These are phyloP conservation scores for Lentinula raphanica DNA, from an alignment of 768 basidiomycete genomes.

Conservation along the genomic window DNA sequence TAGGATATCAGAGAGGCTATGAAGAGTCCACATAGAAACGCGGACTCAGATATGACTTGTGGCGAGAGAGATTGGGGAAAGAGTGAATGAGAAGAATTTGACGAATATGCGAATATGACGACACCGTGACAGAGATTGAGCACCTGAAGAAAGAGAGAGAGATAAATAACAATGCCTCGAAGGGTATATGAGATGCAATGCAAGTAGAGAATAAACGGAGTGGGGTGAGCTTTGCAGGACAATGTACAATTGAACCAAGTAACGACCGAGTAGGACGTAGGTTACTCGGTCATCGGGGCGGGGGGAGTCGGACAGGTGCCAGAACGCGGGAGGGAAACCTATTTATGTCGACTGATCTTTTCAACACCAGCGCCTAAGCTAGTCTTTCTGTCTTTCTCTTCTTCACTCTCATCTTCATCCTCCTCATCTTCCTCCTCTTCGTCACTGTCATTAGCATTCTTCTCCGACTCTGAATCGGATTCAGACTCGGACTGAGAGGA, in stretches of 20 bases:
- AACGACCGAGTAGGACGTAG: background rate
- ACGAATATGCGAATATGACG: no score
- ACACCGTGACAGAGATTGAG: background rate
- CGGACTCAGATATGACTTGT: no score
- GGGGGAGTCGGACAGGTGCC: background rate
- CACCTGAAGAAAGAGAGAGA: background rate
- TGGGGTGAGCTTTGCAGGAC: background rate
- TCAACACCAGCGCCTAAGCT: constrained; percentile 29
- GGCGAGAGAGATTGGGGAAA: no score
- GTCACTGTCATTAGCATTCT: constrained; percentile 9
- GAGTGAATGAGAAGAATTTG: no score
- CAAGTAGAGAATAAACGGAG: background rate
- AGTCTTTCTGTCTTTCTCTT: constrained; percentile 20
- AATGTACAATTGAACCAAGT: no score
- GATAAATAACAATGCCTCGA: background rate
- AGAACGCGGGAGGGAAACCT: background rate
- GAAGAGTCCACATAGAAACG: no score
- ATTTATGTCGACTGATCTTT: constrained; percentile 29
- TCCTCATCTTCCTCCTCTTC: constrained; percentile 9
- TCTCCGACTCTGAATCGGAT: constrained; percentile 8
- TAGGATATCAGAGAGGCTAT: no score
- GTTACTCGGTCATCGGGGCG: background rate
- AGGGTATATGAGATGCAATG: constrained; percentile 1
- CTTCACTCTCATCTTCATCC: constrained; percentile 8
- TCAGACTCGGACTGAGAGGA: background rate